Conservation (phyloP, 2,329 filamentous ascomycete genomes). For the Cladobotryum mycophilum region DNA sequence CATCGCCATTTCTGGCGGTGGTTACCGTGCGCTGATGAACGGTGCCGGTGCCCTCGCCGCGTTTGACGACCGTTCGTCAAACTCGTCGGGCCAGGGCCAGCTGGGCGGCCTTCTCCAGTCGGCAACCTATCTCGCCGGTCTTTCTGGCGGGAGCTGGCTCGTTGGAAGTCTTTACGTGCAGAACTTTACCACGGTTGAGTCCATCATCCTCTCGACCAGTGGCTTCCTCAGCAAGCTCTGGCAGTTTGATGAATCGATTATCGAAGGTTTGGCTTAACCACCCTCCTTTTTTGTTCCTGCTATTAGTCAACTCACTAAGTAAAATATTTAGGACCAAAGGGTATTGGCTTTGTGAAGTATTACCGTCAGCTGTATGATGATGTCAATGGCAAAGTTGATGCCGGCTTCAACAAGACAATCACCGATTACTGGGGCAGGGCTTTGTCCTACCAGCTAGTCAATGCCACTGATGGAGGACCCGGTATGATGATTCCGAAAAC, state of each 20-base stretch:
- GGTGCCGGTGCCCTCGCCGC: conserved; percentile 68
- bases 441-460: conserved; percentile 71
- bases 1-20: conserved; percentile 70
- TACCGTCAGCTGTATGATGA: conserved; percentile 52
- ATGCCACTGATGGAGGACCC: conserved; percentile 62
- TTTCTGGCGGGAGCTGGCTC: conserved; percentile 72
- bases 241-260: conserved; percentile 31
- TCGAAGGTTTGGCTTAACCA: conserved; percentile 23
- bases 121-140: conserved; percentile 67
- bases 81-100: conserved; percentile 41
- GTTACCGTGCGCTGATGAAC: conserved; percentile 71
- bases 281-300: background rate
- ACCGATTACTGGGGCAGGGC: conserved; percentile 80
- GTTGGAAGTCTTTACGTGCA: conserved; percentile 68
- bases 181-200: conserved; percentile 64
- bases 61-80: conserved; percentile 61
- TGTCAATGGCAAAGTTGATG: conserved; percentile 55
- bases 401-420: conserved; percentile 52
- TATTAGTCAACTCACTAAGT: too few species aligned
- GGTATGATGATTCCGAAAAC: conserved; percentile 17
- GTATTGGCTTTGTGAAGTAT: conserved; percentile 39
- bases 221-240: conserved; percentile 27
- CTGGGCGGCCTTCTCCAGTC: conserved; percentile 68
- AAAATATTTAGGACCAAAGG: conserved; percentile 17
- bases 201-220: conserved; percentile 20